phyloP scores from a whole-genome alignment of 208 protist species.

The Leishmania amazonensis region DNA sequence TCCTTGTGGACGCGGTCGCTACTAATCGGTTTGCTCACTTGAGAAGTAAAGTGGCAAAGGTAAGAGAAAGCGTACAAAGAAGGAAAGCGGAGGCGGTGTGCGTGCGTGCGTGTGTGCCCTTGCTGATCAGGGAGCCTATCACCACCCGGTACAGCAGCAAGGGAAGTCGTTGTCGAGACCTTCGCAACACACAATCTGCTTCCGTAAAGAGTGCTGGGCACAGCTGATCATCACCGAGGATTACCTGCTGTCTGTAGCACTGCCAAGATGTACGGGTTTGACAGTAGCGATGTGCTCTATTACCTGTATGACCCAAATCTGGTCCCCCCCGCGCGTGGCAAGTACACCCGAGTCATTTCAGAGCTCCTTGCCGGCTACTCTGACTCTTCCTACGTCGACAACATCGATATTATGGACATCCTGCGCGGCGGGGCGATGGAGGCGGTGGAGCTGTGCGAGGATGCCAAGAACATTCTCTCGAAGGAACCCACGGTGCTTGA shows the following conservation, averaged over 20 bases:
- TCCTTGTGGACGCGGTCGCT: too few species aligned
- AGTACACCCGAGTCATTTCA: conserved; percentile 72
- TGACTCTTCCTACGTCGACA: conserved; percentile 35
- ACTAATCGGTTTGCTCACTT: too few species aligned
- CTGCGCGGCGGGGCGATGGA: conserved; percentile 54
- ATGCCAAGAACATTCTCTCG: conserved; percentile 45
- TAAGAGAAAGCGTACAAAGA: too few species aligned
- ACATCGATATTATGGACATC: conserved; percentile 60
- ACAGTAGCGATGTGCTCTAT: conserved; percentile 27
- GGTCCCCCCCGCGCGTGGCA: conserved; percentile 47
- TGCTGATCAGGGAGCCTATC: neutral
- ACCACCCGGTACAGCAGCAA: neutral
- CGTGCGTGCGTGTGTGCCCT: neutral
- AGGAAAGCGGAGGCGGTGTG: too few species aligned
- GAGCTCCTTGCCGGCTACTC: conserved; percentile 60
- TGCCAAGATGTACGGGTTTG: neutral
- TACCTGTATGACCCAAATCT: conserved; percentile 67
- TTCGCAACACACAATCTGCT: neutral
- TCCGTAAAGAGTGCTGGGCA: neutral
- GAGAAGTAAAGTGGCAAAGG: too few species aligned
- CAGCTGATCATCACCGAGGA: neutral
- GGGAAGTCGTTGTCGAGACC: neutral
- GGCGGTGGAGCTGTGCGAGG: conserved; percentile 53
- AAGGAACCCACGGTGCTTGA: conserved; percentile 60
- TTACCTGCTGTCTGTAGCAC: neutral